Evolutionary conservation across 495 filamentous ascomycete species (phyloP).

Genomic region (Trichoderma reesei): DNA sequence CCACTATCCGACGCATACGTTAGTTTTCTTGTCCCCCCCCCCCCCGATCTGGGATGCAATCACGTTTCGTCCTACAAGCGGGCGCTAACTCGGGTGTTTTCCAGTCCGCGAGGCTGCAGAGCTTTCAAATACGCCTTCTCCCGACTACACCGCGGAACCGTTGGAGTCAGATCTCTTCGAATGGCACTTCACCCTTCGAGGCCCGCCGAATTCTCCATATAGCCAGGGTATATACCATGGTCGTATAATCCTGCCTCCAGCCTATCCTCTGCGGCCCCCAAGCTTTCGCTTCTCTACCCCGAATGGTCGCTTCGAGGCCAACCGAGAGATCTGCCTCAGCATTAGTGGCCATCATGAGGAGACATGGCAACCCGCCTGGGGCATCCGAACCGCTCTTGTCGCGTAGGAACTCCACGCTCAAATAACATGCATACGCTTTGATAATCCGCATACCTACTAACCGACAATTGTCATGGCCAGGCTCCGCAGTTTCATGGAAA

Average conservation of each 20-base stretch:
- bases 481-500: constrained; percentile 65
- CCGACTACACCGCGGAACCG: constrained; percentile 73
- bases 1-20: not conserved
- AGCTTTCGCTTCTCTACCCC: constrained; percentile 92
- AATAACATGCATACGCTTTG: not conserved
- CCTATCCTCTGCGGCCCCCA: constrained; percentile 83
- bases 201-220: constrained; percentile 75
- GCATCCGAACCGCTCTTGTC: constrained; percentile 68
- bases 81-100: constrained; percentile 18
- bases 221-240: constrained; percentile 83
- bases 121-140: constrained; percentile 62
- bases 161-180: constrained; percentile 87
- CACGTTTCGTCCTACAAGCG: not conserved
- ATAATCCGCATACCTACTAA: not conserved
- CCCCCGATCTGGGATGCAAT: not conserved
- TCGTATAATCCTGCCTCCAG: constrained; percentile 78
- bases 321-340: constrained; percentile 90
- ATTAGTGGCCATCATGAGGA: constrained; percentile 96
- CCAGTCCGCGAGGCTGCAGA: constrained; percentile 78
- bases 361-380: constrained; percentile 97
- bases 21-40: not conserved
- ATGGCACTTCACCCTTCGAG: constrained; percentile 98
- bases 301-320: constrained; percentile 86
- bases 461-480: not conserved
- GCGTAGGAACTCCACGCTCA: constrained; percentile 24